These are phyloP conservation scores for Leccinum laetum DNA, from an alignment of 1,284 basidiomycete genomes.

Conservation along the genomic window DNA sequence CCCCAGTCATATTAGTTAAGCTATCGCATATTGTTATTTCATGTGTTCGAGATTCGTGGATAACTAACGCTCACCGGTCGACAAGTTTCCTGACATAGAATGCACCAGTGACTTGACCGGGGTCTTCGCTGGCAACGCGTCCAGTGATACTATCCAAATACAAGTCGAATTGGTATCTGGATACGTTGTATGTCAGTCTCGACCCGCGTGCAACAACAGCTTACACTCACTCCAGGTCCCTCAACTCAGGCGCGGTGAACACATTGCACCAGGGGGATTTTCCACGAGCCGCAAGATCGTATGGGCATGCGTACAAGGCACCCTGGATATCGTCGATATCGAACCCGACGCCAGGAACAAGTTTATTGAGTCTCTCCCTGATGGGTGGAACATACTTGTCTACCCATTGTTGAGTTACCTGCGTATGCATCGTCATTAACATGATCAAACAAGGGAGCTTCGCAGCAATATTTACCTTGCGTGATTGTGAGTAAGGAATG, in stretches of 20 bases:
- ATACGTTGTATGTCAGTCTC: background rate
- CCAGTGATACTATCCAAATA: slow-evolving; percentile 43
- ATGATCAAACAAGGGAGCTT: background rate
- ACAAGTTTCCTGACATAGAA: slow-evolving; percentile 37
- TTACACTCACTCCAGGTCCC: slow-evolving; percentile 38
- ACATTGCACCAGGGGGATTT: slow-evolving; percentile 43
- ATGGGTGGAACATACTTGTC: slow-evolving; percentile 42
- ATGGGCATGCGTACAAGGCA: slow-evolving; percentile 49
- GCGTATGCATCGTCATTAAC: background rate
- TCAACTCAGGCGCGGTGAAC: slow-evolving; percentile 38
- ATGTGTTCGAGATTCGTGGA: background rate
- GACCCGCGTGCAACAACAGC: background rate
- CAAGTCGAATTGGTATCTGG: slow-evolving; percentile 42
- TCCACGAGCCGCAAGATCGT: slow-evolving; percentile 40
- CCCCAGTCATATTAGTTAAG: slow-evolving; percentile 35
- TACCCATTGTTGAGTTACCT: slow-evolving; percentile 38
- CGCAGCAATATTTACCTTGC: background rate
- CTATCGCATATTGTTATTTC: slow-evolving; percentile 17
- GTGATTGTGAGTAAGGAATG: background rate
- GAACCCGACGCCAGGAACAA: slow-evolving; percentile 28
- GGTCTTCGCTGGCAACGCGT: slow-evolving; percentile 36
- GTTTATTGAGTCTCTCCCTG: slow-evolving; percentile 36
- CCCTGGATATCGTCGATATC: slow-evolving; percentile 35
- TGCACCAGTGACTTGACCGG: slow-evolving; percentile 41
- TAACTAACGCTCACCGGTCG: slow-evolving; percentile 25